Evolutionary conservation across 805 yeast genomes (phyloP).

Genomic region (Candida hungchunana): DNA sequence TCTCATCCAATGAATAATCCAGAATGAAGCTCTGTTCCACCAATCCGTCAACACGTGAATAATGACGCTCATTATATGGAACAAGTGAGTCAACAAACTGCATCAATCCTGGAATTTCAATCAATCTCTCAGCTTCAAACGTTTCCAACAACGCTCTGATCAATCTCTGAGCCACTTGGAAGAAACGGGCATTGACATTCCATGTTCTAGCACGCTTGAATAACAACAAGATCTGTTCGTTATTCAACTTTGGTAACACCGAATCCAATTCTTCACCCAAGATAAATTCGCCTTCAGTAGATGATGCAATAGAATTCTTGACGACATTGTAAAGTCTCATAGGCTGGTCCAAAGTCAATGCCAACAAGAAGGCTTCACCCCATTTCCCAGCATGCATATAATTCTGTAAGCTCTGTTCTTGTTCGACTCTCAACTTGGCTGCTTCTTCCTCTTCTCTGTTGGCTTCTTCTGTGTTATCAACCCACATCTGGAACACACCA

Average conservation of each 20-base stretch:
- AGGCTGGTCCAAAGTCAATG: constrained; percentile 85
- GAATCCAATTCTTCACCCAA: constrained; percentile 53
- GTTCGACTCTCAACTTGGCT: constrained; percentile 61
- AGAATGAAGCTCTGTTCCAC: constrained; percentile 81
- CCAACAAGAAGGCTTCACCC: constrained; percentile 83
- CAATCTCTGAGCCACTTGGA: constrained; percentile 74
- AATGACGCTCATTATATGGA: constrained; percentile 89
- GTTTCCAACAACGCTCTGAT: constrained; percentile 58
- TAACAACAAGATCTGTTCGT: constrained; percentile 55
- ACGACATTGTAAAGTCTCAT: constrained; percentile 80
- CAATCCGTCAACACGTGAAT: constrained; percentile 66
- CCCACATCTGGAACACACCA: constrained; percentile 87
- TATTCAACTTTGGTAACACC: constrained; percentile 51
- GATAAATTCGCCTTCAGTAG: constrained; percentile 37
- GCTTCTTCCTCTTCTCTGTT: constrained; percentile 46
- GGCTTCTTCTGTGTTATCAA: constrained; percentile 77
- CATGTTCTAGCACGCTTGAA: constrained; percentile 85
- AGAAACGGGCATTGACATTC: constrained; percentile 86
- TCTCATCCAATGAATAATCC: constrained; percentile 80
- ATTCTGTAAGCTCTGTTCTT: constrained; percentile 83
- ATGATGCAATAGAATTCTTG: constrained; percentile 47
- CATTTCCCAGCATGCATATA: constrained; percentile 70
- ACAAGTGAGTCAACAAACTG: constrained; percentile 67
- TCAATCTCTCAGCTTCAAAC: constrained; percentile 51
- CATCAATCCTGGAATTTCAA: constrained; percentile 64